These are phyloP conservation scores for Gossypium schwendimanii DNA, from an alignment of 441 rosid species.

Conservation along the genomic window DNA sequence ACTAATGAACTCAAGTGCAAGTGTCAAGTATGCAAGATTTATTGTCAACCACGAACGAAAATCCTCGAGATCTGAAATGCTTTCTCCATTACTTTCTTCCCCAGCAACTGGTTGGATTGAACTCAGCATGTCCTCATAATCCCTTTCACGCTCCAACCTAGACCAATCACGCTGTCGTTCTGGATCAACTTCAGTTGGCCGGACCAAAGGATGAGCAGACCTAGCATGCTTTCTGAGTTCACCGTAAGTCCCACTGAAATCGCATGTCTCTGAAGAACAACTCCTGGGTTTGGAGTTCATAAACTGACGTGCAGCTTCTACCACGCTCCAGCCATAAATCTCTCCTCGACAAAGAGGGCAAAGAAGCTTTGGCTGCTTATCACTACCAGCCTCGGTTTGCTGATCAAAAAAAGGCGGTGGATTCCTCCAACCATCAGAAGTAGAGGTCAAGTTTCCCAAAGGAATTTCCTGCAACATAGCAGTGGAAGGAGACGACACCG, in stretches of 20 bases:
- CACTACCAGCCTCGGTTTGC: constrained; percentile 14
- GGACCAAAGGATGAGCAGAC: constrained; percentile 26
- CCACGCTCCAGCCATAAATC: constrained; percentile 26
- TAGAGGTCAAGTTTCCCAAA: background rate
- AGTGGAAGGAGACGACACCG: constrained; percentile 14
- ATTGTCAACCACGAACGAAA: background rate
- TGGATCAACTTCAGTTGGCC: constrained; percentile 32
- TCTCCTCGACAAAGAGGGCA: constrained; percentile 38
- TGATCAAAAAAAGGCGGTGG: background rate
- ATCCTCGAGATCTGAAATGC: background rate
- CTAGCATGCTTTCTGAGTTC: constrained; percentile 38
- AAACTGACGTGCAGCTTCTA: constrained; percentile 29
- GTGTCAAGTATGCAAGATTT: constrained; percentile 5
- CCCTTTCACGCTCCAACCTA: constrained; percentile 22
- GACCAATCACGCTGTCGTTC: constrained; percentile 24
- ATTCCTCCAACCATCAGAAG: constrained; percentile 10
- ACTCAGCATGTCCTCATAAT: constrained; percentile 25
- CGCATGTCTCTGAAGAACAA: constrained; percentile 29
- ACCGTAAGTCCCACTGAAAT: constrained; percentile 26
- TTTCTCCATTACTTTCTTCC: constrained; percentile 7
- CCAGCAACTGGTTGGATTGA: constrained; percentile 9
- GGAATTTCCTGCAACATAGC: constrained; percentile 17
- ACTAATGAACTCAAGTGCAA: constrained; percentile 10
- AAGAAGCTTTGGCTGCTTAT: constrained; percentile 18
- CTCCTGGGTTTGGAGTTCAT: constrained; percentile 36